A percentile compares a stretch with the other conserved stretches of the same genome.
phyloP scores from a whole-genome alignment of 2,329 filamentous ascomycete species.

The Aureobasidium namibiae region DNA sequence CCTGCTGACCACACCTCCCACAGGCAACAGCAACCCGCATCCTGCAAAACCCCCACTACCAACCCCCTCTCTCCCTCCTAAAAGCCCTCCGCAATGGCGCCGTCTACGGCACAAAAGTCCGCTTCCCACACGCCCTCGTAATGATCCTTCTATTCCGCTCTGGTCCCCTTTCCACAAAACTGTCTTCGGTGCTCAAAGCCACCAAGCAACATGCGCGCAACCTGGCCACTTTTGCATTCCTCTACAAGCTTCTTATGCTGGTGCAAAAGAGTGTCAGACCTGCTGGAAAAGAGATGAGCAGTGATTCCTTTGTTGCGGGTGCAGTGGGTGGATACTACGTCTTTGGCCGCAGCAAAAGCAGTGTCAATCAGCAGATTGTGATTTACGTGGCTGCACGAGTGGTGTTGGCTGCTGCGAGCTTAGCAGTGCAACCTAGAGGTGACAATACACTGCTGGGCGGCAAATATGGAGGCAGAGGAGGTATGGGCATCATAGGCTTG shows the following conservation, averaged over 20 bases:
- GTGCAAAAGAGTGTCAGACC: slow-evolving; percentile 47
- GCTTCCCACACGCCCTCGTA: slow-evolving; percentile 94
- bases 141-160: slow-evolving; percentile 97
- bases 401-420: slow-evolving; percentile 70
- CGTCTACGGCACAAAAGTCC: slow-evolving; percentile 94
- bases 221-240: slow-evolving; percentile 78
- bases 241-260: slow-evolving; percentile 82
- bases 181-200: slow-evolving; percentile 68
- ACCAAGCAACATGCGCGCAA: slow-evolving; percentile 87
- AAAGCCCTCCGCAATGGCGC: slow-evolving; percentile 95
- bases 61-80: slow-evolving; percentile 73
- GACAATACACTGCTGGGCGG: slow-evolving; percentile 30
- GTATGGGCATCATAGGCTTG: slow-evolving; percentile 34
- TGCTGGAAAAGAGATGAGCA: slow-evolving; percentile 54
- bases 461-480: slow-evolving; percentile 31
- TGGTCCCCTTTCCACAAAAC: slow-evolving; percentile 71
- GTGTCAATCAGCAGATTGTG: slow-evolving; percentile 92
- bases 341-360: slow-evolving; percentile 72
- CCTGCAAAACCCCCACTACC: slow-evolving; percentile 74
- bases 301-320: slow-evolving; percentile 80
- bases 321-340: slow-evolving; percentile 86
- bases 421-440: slow-evolving; percentile 59
- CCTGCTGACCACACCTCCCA: not conserved
- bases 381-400: slow-evolving; percentile 96
- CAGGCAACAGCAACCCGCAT: slow-evolving; percentile 67